Base-by-base conservation (phyloP, 345 rosid genomes). In the Corchorus olitorius region DNA sequence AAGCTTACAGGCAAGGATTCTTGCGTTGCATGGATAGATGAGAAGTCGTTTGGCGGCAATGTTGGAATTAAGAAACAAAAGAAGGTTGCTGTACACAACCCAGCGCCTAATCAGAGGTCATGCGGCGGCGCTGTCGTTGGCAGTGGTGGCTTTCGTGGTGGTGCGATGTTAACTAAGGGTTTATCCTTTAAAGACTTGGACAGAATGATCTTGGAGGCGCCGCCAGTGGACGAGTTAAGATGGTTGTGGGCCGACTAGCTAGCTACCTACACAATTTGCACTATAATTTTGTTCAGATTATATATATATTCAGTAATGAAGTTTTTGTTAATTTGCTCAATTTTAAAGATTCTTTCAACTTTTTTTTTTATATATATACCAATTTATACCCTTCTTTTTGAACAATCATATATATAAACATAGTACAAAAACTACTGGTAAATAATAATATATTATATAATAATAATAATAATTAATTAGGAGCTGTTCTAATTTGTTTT, bases 1-100 rank as follows among this genome's bases (percentile, higher is more conserved):
- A 80, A 83, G 55, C 94, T 90, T 17, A 90, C 94, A 0, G 94
- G 94, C 39, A 90, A 87, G 83, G 87, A 90, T 79, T 86, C 88
- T 5, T 43, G 41, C 65, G 53, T 73, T 22, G 17, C 53, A 15
- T 73, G 76, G 76, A 73, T 73, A 59, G 48, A n/a, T 19, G 65
- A 43, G 52, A 69, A 22, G 4, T 73, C 76, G 52, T 58, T 59
- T 22, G 7, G 55, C 54, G 37, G 37, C 27, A 27, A 27, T 27
- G 27, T 27, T 4, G 6, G 52, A 8, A 39, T 39, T 3, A 65
- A 50, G 16, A 34, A 54, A 27, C 13, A 52, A n/a, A 12, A 17
- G 64, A 27, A 12, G 22, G 64, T 35, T 12, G 49, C 37, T 0
- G 46, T 4, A 4, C 43, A n/a, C 33, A 20, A 33, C 52, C 58